Evolutionary conservation across 768 basidiomycete species (phyloP).

Genomic region (Epithele typhae): DNA sequence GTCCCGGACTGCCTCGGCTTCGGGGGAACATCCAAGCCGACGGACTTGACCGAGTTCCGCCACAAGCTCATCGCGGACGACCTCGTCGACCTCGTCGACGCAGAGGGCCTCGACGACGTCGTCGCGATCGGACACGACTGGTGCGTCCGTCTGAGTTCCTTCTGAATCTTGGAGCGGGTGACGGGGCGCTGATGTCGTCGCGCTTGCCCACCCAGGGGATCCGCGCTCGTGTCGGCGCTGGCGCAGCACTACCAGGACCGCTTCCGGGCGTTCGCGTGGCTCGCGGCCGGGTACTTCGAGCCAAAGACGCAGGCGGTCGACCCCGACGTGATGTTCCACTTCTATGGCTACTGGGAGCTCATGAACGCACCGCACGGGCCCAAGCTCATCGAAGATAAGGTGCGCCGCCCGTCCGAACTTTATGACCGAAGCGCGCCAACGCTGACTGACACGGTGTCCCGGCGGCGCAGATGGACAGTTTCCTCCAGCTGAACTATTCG

Average conservation of each 20-base stretch:
- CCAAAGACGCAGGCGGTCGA: constrained; percentile 23
- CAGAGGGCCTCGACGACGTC: constrained; percentile 22
- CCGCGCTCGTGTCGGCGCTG: neutral
- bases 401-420: too few species aligned
- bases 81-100: constrained; percentile 31
- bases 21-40: constrained; percentile 42
- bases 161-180: too few species aligned
- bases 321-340: constrained; percentile 25
- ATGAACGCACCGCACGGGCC: constrained; percentile 14
- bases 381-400: too few species aligned
- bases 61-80: constrained; percentile 24
- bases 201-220: constrained; percentile 7
- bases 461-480: constrained; percentile 33
- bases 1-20: constrained; percentile 45
- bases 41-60: constrained; percentile 24
- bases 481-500: constrained; percentile 31
- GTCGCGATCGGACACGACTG: constrained; percentile 33
- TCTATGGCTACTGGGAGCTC: constrained; percentile 39
- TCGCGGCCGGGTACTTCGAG: constrained; percentile 28
- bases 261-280: constrained; percentile 37
- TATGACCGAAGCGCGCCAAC: too few species aligned
- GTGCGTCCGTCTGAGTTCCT: constrained; percentile 11
- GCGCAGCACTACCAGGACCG: constrained; percentile 30
- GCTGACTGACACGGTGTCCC: too few species aligned
- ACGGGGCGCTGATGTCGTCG: too few species aligned